These are phyloP conservation scores for Oemleria cerasiformis DNA, from an alignment of 306 rosid genomes.

Conservation along the genomic window DNA sequence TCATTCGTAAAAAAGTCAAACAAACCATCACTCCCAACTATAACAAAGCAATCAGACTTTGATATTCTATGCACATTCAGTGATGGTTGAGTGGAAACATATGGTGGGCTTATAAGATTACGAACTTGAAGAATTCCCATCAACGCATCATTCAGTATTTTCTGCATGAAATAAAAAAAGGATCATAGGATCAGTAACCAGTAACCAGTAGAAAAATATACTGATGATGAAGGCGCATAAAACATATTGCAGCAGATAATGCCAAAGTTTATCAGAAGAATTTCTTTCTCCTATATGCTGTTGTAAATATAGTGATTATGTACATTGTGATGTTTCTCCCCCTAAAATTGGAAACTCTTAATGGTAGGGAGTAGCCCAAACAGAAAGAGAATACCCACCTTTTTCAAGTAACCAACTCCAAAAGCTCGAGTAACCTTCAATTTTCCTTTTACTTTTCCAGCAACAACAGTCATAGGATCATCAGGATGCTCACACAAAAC, in stretches of 20 bases:
- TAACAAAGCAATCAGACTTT: constrained; percentile 61
- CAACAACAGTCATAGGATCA: constrained; percentile 57
- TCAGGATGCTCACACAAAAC: constrained; percentile 76
- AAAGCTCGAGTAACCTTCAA: constrained; percentile 93
- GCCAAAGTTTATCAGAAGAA: neutral
- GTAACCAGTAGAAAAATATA: neutral
- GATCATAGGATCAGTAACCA: constrained; percentile 11
- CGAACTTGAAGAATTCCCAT: constrained; percentile 97
- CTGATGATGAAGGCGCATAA: neutral
- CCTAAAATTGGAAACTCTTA: too few relatives aligned
- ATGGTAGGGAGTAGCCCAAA: neutral
- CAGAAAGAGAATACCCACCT: constrained; percentile 41
- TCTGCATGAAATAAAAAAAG: constrained; percentile 39
- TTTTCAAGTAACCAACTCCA: constrained; percentile 98
- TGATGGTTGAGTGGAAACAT: constrained; percentile 78
- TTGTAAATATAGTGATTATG: too few relatives aligned
- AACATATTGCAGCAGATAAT: neutral
- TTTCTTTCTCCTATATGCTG: neutral
- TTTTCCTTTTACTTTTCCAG: constrained; percentile 92
- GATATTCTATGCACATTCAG: constrained; percentile 73
- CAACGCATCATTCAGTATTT: constrained; percentile 85
- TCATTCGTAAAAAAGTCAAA: constrained; percentile 93
- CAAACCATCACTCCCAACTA: constrained; percentile 91
- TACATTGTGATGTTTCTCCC: too few relatives aligned
- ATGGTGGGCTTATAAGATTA: constrained; percentile 89